Base-by-base conservation (phyloP, 306 rosid genomes). In the Cicer cuneatum region DNA sequence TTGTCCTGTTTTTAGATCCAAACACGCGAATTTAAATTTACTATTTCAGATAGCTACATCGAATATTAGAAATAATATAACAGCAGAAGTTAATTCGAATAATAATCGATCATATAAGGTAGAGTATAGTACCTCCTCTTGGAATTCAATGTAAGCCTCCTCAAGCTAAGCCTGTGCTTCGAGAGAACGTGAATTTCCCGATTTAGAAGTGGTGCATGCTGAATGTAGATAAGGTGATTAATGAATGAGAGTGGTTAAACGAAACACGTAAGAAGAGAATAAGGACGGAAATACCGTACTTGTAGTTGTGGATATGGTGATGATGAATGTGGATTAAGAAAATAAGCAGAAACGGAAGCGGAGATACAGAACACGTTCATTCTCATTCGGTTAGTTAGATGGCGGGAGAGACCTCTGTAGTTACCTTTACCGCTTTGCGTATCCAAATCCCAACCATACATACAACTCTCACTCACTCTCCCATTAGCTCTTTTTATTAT, bases 1-100 rank as follows among this genome's bases (percentile, higher is more conserved):
- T 91, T 91, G 87, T 87, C 97, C 96, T 91, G 98, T 81, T 84
- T 87, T 90, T 93, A 89, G 86, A 90, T 83, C 79, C 87, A 87
- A 90, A 89, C 68, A 84, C 53, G 80, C 87, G 76, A 85, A 24
- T 88, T 93, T 80, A 93, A 86, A 35, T 88, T 89, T 81, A 90
- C 86, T 68, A 75, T 80, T 69, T 18, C 51, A 52, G 62, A 78
- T 24, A 73, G 76, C 62, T 72, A 79, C 73, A 73, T 69, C 49
- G 9, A 77, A 72, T 56, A 52, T 37, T 1, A 69, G 7, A 71
- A 54, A 15, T 52, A 52, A 46, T 39, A 39, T 10, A 58, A 69
- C 37, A 10, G 16, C 10, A 5, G 35, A 60, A 57, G 5, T 29
- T 4, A 5, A 64, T 45, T 48, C 13, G 21, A 71, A 51, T 12